Evolutionary conservation across 208 protist species (phyloP).

Genomic region (Trypanosoma conorhini): DNA sequence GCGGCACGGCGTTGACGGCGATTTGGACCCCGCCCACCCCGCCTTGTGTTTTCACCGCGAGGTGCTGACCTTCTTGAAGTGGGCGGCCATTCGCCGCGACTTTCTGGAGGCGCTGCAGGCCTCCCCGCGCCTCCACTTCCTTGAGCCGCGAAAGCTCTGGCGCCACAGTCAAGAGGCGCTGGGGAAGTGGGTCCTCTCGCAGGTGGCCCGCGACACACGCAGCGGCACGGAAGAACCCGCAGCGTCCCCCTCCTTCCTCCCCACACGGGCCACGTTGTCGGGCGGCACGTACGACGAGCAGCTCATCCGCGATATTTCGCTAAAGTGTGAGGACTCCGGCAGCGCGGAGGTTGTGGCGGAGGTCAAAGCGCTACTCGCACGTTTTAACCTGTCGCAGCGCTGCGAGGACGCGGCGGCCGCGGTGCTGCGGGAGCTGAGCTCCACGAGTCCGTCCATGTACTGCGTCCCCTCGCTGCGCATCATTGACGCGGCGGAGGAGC

Average conservation of each 20-base stretch:
- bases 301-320: slow-evolving; percentile 76
- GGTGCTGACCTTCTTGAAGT: slow-evolving; percentile 70
- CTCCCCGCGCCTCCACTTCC: slow-evolving; percentile 34
- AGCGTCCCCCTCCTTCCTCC: slow-evolving; percentile 34
- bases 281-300: slow-evolving; percentile 72
- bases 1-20: slow-evolving; percentile 32
- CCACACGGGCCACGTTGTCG: slow-evolving; percentile 23
- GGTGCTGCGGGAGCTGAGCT: slow-evolving; percentile 38
- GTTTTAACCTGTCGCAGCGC: slow-evolving; percentile 55
- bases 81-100: slow-evolving; percentile 59
- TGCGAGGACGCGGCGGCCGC: slow-evolving; percentile 47
- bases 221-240: not conserved
- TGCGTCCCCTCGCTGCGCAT: slow-evolving; percentile 27
- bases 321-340: slow-evolving; percentile 67
- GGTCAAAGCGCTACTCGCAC: slow-evolving; percentile 38
- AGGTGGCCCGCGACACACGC: slow-evolving; percentile 58
- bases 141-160: slow-evolving; percentile 83
- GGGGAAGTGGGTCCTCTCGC: slow-evolving; percentile 88
- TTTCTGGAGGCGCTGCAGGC: slow-evolving; percentile 65
- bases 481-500: slow-evolving; percentile 46
- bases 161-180: slow-evolving; percentile 85
- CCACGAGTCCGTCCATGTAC: slow-evolving; percentile 26
- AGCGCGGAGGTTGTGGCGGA: slow-evolving; percentile 34
- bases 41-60: slow-evolving; percentile 77
- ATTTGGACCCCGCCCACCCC: slow-evolving; percentile 53